phyloP scores from a whole-genome alignment of 805 yeast species.

The Schizosaccharomyces octosporus region DNA sequence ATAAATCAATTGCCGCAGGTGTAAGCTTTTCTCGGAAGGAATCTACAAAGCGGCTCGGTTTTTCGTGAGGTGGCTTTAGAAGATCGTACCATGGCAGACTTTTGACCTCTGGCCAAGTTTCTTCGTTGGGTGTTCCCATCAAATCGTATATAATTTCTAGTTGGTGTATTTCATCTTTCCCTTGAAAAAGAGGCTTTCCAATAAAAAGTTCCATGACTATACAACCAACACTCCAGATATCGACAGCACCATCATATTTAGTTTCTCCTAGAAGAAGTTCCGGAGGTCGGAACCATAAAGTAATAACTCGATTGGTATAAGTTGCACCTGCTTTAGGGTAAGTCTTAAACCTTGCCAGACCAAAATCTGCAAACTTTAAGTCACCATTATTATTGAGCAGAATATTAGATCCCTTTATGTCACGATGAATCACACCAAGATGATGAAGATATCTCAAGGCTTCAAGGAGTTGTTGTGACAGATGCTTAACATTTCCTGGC shows the following conservation, averaged over 20 bases:
- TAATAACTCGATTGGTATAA: slow-evolving; percentile 84
- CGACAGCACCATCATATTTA: slow-evolving; percentile 71
- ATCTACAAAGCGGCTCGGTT: slow-evolving; percentile 17
- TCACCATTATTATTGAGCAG: slow-evolving; percentile 52
- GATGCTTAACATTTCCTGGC: slow-evolving; percentile 55
- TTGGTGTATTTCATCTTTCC: slow-evolving; percentile 70
- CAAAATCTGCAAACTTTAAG: slow-evolving; percentile 84
- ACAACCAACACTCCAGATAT: slow-evolving; percentile 94
- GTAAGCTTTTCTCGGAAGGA: slow-evolving; percentile 18
- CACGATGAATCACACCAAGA: slow-evolving; percentile 47
- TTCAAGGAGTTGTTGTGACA: slow-evolving; percentile 48
- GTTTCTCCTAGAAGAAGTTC: slow-evolving; percentile 79
- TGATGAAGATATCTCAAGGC: slow-evolving; percentile 68
- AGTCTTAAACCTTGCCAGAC: slow-evolving; percentile 38
- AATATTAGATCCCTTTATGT: slow-evolving; percentile 89
- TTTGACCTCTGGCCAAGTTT: slow-evolving; percentile 56
- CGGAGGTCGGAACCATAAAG: slow-evolving; percentile 94
- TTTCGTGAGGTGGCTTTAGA: slow-evolving; percentile 30
- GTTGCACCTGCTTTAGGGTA: slow-evolving; percentile 27
- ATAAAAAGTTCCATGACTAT: slow-evolving; percentile 59
- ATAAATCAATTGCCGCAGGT: slow-evolving; percentile 34
- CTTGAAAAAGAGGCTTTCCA: slow-evolving; percentile 58
- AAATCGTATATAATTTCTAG: slow-evolving; percentile 47
- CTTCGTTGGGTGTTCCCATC: slow-evolving; percentile 64
- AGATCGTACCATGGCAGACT: slow-evolving; percentile 82